Base-by-base conservation (phyloP, 345 rosid species). In the Populus pruinosa region DNA sequence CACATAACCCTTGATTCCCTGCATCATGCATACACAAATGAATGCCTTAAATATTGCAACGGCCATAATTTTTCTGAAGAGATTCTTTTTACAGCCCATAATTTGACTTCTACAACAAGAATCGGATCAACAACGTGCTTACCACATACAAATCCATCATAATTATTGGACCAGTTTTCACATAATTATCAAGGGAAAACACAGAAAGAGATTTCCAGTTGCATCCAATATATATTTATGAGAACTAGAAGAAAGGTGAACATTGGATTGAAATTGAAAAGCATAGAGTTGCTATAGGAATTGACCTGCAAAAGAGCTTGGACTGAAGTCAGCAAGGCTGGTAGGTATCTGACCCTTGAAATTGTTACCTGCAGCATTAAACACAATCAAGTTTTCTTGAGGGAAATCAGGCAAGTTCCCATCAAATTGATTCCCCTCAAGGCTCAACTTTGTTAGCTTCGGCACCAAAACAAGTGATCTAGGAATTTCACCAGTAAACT, bases 1-100 rank as follows among this genome's bases (percentile, higher is more conserved):
- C 99, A 75, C 99, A 91, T 25, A 95, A 78, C 0, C 67, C 89
- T 56, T 81, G 84, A 79, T 93, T 93, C 38, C 93, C 98, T 93
- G 84, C 56, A 70, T 41, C 16, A 67, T 38, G 21, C 61, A 47
- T 72, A 33, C 6, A 36, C 1, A 31, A 0, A 11, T 36, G 25
- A n/a, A 59, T 64, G 66, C 20, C n/a, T 50, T 76, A 25, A 27
- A 43, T 41, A 16, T 21, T 23, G 47, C 43, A 63, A 6, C 5
- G 5, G 10, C 23, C 2, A 41, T 64, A 13, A 65, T 74, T n/a
- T 14, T 47, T 53, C 59, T 53, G 23, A 20, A 53, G 59, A 53
- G 59, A 53, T 53, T 53, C n/a, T 1, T 20, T 53, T 53, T 20
- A 53, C 20, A 16, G 55, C 17, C 55, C 55, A 5, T 16, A 53